phyloP scores from a whole-genome alignment of 345 rosid genomes.

The Raphanus sativus region DNA sequence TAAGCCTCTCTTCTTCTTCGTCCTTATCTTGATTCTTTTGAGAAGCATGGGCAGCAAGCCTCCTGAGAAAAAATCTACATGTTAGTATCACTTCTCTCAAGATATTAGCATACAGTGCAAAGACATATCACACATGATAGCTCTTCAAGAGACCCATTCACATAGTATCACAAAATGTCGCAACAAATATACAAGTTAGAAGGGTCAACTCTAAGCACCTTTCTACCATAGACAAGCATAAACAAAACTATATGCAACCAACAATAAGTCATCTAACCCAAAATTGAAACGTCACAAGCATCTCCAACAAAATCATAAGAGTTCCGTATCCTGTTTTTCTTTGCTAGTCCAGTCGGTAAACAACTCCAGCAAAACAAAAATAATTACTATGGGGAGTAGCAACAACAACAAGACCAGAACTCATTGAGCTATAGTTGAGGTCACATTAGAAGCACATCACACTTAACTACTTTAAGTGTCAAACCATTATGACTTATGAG shows the following conservation, averaged over 20 bases:
- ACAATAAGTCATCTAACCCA: background rate
- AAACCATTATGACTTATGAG: background rate
- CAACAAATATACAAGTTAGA: background rate
- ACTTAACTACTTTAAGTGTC: background rate
- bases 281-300: background rate
- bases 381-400: background rate
- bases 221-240: background rate
- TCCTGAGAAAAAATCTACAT: background rate
- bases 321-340: background rate
- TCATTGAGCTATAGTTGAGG: background rate
- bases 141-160: background rate
- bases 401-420: background rate
- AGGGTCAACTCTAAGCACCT: background rate
- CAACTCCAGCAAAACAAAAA: background rate
- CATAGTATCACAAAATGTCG: background rate
- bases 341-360: background rate
- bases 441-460: background rate
- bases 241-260: slow-evolving; percentile 3
- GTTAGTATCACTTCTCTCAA: background rate
- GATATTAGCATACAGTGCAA: background rate
- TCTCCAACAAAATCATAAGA: background rate
- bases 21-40: slow-evolving; percentile 70
- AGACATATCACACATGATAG: background rate
- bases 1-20: slow-evolving; percentile 74
- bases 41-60: slow-evolving; percentile 18